These are phyloP conservation scores for Eurotiales sp. DNA, from an alignment of 2,329 filamentous ascomycete genomes.

Conservation along the genomic window DNA sequence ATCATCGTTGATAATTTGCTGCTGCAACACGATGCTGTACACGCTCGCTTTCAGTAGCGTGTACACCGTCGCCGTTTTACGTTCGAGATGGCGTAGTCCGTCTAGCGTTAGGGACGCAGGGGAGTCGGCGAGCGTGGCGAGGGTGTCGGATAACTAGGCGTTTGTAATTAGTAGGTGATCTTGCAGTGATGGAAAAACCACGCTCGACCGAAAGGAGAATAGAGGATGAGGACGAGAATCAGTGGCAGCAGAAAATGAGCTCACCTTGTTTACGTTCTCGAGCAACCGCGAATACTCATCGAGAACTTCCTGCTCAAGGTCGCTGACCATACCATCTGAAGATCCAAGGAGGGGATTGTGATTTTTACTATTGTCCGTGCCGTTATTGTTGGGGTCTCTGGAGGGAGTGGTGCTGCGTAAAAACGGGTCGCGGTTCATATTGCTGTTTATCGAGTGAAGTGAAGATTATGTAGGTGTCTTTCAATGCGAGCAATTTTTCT, in stretches of 20 bases:
- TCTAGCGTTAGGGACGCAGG: constrained; percentile 72
- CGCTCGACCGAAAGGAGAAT: not conserved
- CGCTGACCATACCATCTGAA: constrained; percentile 53
- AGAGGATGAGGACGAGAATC: not conserved
- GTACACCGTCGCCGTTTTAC: constrained; percentile 92
- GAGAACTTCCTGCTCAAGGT: constrained; percentile 87
- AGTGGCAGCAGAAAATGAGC: constrained; percentile 2
- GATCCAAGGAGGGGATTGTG: constrained; percentile 36
- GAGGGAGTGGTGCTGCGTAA: constrained; percentile 8
- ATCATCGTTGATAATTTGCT: constrained; percentile 75
- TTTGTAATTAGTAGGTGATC: not conserved
- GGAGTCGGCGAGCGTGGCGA: constrained; percentile 59
- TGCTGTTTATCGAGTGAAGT: too few relatives aligned
- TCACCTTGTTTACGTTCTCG: constrained; percentile 85
- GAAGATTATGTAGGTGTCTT: too few relatives aligned
- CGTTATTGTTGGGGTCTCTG: constrained; percentile 4
- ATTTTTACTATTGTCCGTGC: constrained; percentile 7
- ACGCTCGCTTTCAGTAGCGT: constrained; percentile 96
- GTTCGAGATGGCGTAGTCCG: constrained; percentile 78
- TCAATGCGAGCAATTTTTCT: too few relatives aligned
- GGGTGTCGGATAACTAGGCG: constrained; percentile 34
- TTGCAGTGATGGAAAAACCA: too few relatives aligned
- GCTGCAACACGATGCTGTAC: constrained; percentile 96
- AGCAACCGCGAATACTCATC: constrained; percentile 88
- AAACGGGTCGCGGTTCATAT: not conserved